These are phyloP conservation scores for Paecilomyces niveus DNA, from an alignment of 2,329 filamentous ascomycete genomes.

Conservation along the genomic window DNA sequence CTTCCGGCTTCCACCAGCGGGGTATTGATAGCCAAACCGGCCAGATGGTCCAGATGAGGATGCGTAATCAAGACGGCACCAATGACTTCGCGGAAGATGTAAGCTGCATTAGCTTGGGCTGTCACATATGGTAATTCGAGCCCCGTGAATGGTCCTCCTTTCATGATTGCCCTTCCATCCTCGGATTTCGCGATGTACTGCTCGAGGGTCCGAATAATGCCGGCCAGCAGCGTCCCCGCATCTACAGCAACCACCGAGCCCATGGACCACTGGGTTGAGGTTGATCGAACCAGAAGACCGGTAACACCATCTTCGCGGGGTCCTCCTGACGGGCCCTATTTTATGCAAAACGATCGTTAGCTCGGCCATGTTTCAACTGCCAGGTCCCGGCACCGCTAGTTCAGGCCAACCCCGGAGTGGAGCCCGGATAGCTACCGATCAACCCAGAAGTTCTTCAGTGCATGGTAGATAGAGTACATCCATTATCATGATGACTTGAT, in stretches of 20 bases:
- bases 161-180: constrained; percentile 21
- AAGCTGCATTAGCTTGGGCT: constrained; percentile 68
- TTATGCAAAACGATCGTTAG: constrained; percentile 17
- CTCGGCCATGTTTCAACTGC: constrained; percentile 9
- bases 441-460: neutral
- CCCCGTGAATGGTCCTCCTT: constrained; percentile 71
- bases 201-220: constrained; percentile 74
- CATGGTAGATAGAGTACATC: neutral
- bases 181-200: constrained; percentile 16
- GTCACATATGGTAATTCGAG: constrained; percentile 61
- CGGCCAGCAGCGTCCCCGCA: constrained; percentile 79
- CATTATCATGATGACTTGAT: neutral
- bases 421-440: neutral
- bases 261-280: constrained; percentile 69
- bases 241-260: constrained; percentile 88
- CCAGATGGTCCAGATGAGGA: constrained; percentile 92
- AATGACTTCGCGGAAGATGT: constrained; percentile 72
- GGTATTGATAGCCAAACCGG: constrained; percentile 88
- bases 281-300: constrained; percentile 78
- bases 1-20: constrained; percentile 72
- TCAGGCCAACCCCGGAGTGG: neutral
- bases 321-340: constrained; percentile 79
- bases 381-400: constrained; percentile 8
- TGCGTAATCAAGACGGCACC: constrained; percentile 91
- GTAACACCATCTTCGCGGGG: constrained; percentile 86